Evolutionary conservation across 768 basidiomycete species (phyloP), one percentile per base, ranked within the genome.

Genomic region (Lyophyllum semitale): DNA sequence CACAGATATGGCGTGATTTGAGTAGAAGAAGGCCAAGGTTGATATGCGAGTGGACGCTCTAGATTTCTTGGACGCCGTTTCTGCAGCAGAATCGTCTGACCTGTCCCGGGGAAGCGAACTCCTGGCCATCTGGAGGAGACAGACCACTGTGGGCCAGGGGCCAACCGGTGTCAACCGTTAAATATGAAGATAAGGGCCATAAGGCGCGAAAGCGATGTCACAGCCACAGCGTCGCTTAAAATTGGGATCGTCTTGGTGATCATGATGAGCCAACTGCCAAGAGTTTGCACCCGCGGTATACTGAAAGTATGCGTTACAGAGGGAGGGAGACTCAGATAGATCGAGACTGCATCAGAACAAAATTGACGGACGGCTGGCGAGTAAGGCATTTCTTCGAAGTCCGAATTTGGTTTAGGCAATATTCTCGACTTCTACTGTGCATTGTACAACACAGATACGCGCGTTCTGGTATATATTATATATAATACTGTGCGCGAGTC

Each of bases 151-250:
- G 32, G 20, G 47, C n/a, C n/a, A n/a, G n/a, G n/a, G n/a, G n/a
- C n/a, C n/a, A n/a, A n/a, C n/a, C n/a, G n/a, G n/a, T n/a, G n/a
- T n/a, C n/a, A n/a, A n/a, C n/a, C n/a, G 30, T 35, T 48, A 48
- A 35, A 35, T 48, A 48, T 13, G 32, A 22, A 4, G 27, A 15
- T 5, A 35, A 15, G 32, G n/a, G n/a, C n/a, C n/a, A n/a, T n/a
- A n/a, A 48, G 23, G 32, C 1, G 18, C 15, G n/a, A 32, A 33
- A 17, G 35, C 32, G 47, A 32, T 30, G 26, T 48, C 47, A 48
- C 47, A 48, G 47, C 47, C 47, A 48, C 47, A 18, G 12, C 13
- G 20, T 35, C n/a, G 25, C 43, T 44, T 29, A 49, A 47, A 47
- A n/a, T n/a, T n/a, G n/a, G n/a, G n/a, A n/a, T n/a, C n/a, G n/a